Percentiles rank a stretch among this genome's conserved stretches.
phyloP scores from a whole-genome alignment of 106 monocot species.

The Acorus gramineus region DNA sequence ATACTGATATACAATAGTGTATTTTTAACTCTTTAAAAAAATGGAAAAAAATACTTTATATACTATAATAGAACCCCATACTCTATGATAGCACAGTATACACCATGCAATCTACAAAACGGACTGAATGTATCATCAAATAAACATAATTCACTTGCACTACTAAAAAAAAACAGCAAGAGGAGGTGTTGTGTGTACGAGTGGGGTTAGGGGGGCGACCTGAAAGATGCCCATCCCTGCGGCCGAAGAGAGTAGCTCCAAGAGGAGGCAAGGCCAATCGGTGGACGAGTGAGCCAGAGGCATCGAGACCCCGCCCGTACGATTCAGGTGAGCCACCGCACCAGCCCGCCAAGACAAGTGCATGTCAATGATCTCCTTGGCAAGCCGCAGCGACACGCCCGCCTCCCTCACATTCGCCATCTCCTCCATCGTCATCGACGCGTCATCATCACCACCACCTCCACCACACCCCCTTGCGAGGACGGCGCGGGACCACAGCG shows the following conservation, averaged over 20 bases:
- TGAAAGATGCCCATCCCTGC: conserved; percentile 70
- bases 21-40: no score
- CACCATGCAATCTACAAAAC: no score
- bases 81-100: no score
- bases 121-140: no score
- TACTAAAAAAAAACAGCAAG: no score
- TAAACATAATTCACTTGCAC: no score
- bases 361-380: conserved; percentile 67
- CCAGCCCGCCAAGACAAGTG: conserved; percentile 67
- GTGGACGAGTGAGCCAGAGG: conserved; percentile 58
- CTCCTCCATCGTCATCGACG: conserved; percentile 33
- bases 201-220: conserved; percentile 18
- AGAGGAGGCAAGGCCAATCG: conserved; percentile 78
- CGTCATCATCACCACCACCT: neutral
- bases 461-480: conserved; percentile 5
- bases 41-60: no score
- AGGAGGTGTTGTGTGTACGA: no score
- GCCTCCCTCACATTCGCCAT: conserved; percentile 58
- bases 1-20: no score
- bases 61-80: no score
- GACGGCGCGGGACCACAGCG: conserved; percentile 73
- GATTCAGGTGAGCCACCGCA: conserved; percentile 46
- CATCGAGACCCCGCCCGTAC: conserved; percentile 51
- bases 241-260: conserved; percentile 67
- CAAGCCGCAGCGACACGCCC: conserved; percentile 41